These are phyloP conservation scores for Letharia lupina DNA, from an alignment of 495 filamentous ascomycete genomes.

Conservation along the genomic window DNA sequence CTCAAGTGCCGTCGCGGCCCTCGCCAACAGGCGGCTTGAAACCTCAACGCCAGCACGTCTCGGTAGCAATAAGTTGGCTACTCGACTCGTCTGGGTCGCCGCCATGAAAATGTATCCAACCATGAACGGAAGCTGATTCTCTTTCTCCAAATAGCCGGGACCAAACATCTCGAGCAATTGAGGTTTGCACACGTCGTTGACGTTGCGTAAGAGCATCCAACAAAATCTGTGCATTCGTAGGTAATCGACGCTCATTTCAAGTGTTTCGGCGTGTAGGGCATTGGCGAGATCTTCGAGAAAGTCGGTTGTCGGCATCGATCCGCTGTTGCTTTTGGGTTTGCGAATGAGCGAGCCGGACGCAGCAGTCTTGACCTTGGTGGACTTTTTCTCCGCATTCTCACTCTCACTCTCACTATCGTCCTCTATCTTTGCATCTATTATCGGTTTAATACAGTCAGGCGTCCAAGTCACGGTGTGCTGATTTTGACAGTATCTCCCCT, in stretches of 20 bases:
- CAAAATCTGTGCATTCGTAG: slow-evolving; percentile 32
- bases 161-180: slow-evolving; percentile 28
- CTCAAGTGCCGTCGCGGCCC: not conserved
- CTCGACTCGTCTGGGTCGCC: slow-evolving; percentile 14
- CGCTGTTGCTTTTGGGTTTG: not conserved
- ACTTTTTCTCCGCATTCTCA: not conserved
- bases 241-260: slow-evolving; percentile 36
- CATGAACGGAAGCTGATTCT: slow-evolving; percentile 34
- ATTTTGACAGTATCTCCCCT: slow-evolving; percentile 24
- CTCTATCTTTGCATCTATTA: not conserved
- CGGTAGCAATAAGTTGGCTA: slow-evolving; percentile 4
- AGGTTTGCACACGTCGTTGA: slow-evolving; percentile 28
- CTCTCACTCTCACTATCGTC: not conserved
- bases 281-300: slow-evolving; percentile 16
- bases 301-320: slow-evolving; percentile 5
- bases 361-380: slow-evolving; percentile 9
- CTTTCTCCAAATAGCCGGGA: slow-evolving; percentile 31
- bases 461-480: slow-evolving; percentile 26
- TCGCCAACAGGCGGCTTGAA: not conserved
- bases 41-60: not conserved
- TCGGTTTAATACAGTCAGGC: slow-evolving; percentile 13
- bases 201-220: slow-evolving; percentile 31
- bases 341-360: not conserved
- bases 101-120: slow-evolving; percentile 37
- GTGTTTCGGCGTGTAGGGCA: slow-evolving; percentile 24